Conservation (phyloP, 83 land plant genomes). For the Picea abies region DNA sequence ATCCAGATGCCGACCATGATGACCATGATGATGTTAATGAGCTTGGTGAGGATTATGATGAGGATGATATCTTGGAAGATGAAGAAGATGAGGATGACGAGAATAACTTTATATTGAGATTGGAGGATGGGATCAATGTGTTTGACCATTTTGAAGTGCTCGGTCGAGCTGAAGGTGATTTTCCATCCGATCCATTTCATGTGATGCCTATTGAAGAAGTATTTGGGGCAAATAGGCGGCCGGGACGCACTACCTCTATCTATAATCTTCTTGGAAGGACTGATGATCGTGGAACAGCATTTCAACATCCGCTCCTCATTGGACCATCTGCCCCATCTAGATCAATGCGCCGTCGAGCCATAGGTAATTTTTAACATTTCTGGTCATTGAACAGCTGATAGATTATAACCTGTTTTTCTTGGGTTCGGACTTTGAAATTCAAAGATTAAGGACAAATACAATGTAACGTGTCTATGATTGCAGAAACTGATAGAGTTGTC, state of each 20-base stretch:
- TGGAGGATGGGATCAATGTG: conserved; percentile 95
- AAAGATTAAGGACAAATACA: too few relatives aligned
- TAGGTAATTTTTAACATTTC: conserved; percentile 39
- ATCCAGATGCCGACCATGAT: conserved; percentile 97
- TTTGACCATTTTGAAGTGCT: conserved; percentile 94
- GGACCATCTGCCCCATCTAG: conserved; percentile 64
- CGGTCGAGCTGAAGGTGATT: conserved; percentile 60
- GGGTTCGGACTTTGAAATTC: not conserved
- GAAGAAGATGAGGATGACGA: conserved; percentile 96
- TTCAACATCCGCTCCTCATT: conserved; percentile 80
- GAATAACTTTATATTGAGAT: conserved; percentile 85
- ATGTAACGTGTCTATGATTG: conserved; percentile 29
- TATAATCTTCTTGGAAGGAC: conserved; percentile 84
- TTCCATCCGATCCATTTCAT: conserved; percentile 78
- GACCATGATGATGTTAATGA: conserved; percentile 72
- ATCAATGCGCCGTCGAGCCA: conserved; percentile 33
- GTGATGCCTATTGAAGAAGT: conserved; percentile 96
- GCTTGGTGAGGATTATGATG: conserved; percentile 95
- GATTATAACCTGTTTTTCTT: not conserved
- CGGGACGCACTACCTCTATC: conserved; percentile 75
- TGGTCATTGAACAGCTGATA: not conserved
- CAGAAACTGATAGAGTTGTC: conserved; percentile 64
- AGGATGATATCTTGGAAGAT: conserved; percentile 90
- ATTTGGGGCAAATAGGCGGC: conserved; percentile 85
- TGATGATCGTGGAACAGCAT: conserved; percentile 58